Evolutionary conservation across 768 basidiomycete genomes (phyloP), one percentile per base, ranked within the genome.

Genomic region (Russula olivacea): DNA sequence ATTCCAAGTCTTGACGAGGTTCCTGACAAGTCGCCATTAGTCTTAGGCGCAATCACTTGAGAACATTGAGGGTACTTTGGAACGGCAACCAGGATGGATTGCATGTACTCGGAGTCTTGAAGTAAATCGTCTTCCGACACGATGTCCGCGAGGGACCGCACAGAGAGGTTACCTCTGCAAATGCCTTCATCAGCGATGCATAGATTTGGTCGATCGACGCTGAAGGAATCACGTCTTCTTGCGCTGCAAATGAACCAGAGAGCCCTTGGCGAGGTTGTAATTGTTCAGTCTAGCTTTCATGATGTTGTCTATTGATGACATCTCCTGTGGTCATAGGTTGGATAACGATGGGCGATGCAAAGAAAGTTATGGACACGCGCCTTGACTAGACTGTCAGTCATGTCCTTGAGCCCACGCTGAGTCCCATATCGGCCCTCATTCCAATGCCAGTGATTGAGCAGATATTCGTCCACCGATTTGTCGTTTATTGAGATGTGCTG

Each of bases 261-360:
- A 87, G 0, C 96, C 96, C 74, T 99, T 99, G 54, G 93, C 89
- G 14, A 96, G 77, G 72, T 94, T 95, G 75, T 99, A 99, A 71
- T 85, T 88, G 69, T 87, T 90, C 45, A 93, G 76, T 75, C 97
- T 98, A 47, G 85, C 79, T 77, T 96, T 96, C 83, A 97, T 90
- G 43, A 90, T 86, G 71, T 89, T 91, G 74, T 99, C 97, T 66
- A 98, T 93, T 23, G 92, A 93, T 25, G 79, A 79, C 85, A 96
- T 92, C 80, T 98, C 97, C 95, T 95, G 71, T 6, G 21, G 61
- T 69, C 60, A 58, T 48, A 55, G 54, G 63, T 58, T 55, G 49
- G 63, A 65, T 55, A 32, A 58, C 55, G 55, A 58, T 61, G 32
- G 10, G 34, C 34, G 45, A 56, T 56, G 28, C 32, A 28, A 52